phyloP scores from a whole-genome alignment of 805 yeast species.

The Yarrowia bubula region DNA sequence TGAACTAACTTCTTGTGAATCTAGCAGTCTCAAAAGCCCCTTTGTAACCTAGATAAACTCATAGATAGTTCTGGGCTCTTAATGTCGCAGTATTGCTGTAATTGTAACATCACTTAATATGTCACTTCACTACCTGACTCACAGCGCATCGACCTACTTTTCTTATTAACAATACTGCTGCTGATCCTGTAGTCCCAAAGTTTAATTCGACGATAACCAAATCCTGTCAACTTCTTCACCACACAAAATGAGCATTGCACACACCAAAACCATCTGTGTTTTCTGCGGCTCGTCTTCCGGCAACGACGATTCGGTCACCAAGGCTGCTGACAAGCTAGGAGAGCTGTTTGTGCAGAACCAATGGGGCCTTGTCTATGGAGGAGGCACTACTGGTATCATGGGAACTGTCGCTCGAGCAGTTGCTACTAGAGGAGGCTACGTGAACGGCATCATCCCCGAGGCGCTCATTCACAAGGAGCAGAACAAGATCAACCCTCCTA shows the following conservation, averaged over 20 bases:
- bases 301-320: constrained; percentile 48
- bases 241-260: neutral
- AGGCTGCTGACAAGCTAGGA: constrained; percentile 62
- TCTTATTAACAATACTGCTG: too few species aligned
- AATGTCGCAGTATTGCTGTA: too few species aligned
- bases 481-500: constrained; percentile 47
- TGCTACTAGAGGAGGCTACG: constrained; percentile 41
- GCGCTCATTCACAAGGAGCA: constrained; percentile 76
- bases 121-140: too few species aligned
- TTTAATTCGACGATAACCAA: neutral
- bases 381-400: constrained; percentile 59
- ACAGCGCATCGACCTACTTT: neutral
- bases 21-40: too few species aligned
- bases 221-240: neutral
- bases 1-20: too few species aligned
- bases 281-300: constrained; percentile 87
- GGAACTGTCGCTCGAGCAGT: constrained; percentile 34
- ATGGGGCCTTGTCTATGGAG: constrained; percentile 85
- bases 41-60: too few species aligned
- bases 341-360: constrained; percentile 51
- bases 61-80: too few species aligned
- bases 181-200: neutral
- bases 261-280: constrained; percentile 60
- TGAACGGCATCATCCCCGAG: constrained; percentile 83
- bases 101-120: too few species aligned